These are phyloP conservation scores for Endogone sp. DNA, from an alignment of 192 early-diverging fungal species.

Conservation along the genomic window DNA sequence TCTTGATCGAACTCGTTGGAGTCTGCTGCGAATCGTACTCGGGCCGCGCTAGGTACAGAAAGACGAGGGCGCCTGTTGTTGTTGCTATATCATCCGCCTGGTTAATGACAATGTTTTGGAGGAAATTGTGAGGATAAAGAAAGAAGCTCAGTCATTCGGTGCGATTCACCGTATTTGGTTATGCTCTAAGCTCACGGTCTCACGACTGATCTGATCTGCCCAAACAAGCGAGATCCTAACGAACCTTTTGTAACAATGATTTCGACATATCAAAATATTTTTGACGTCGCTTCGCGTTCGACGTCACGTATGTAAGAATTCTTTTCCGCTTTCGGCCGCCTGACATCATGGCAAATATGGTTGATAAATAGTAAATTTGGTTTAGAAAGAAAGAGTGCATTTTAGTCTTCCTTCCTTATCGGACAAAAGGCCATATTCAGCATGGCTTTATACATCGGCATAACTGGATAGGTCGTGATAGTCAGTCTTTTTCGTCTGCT, in stretches of 20 bases:
- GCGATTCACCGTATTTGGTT: neutral
- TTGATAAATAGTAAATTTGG: too few relatives aligned
- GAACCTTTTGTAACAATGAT: neutral
- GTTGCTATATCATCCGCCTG: neutral
- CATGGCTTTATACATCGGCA: too few relatives aligned
- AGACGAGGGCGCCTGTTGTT: neutral
- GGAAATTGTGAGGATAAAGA: neutral
- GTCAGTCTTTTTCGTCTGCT: too few relatives aligned
- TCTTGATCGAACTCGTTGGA: neutral
- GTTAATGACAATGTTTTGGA: too few relatives aligned
- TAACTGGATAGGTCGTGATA: too few relatives aligned
- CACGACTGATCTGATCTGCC: too few relatives aligned
- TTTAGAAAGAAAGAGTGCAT: too few relatives aligned
- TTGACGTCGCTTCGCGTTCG: neutral
- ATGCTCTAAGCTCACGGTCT: too few relatives aligned
- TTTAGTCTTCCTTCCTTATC: too few relatives aligned
- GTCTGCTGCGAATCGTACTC: neutral
- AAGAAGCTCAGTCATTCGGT: too few relatives aligned
- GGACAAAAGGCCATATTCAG: too few relatives aligned
- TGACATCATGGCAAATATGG: neutral
- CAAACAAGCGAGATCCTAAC: too few relatives aligned
- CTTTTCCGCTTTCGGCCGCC: neutral
- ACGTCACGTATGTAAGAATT: neutral
- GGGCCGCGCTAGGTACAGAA: neutral
- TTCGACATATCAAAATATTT: neutral